Conservation (phyloP, 2,329 filamentous ascomycete species). For the Tolypocladium amazonense region DNA sequence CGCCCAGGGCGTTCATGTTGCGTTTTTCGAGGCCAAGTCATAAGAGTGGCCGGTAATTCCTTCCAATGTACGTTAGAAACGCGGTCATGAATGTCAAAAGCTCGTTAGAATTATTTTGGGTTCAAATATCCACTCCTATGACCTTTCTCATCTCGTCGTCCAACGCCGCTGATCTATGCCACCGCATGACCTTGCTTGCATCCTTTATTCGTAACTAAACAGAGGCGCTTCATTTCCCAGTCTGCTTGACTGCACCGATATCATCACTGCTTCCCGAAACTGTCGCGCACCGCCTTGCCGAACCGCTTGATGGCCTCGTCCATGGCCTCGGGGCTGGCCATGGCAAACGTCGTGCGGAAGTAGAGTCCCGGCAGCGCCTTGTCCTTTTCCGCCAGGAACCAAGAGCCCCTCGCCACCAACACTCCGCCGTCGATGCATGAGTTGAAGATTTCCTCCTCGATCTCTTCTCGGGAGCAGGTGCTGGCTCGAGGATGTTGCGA, state of each 20-base stretch:
- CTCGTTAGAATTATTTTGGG: neutral
- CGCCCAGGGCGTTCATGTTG: slow-evolving; percentile 45
- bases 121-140: neutral
- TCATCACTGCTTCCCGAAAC: slow-evolving; percentile 28
- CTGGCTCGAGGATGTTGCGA: slow-evolving; percentile 51
- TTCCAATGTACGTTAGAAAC: neutral
- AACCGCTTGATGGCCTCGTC: slow-evolving; percentile 63
- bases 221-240: neutral
- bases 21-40: slow-evolving; percentile 38
- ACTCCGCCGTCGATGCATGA: slow-evolving; percentile 66
- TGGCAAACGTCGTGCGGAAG: slow-evolving; percentile 84
- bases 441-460: slow-evolving; percentile 84
- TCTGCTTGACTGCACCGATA: too few relatives aligned
- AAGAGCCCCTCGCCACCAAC: slow-evolving; percentile 74
- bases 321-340: slow-evolving; percentile 63
- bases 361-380: slow-evolving; percentile 56
- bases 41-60: neutral
- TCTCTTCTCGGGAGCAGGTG: slow-evolving; percentile 43
- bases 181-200: neutral
- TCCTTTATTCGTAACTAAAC: neutral
- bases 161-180: neutral
- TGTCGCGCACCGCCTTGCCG: slow-evolving; percentile 58
- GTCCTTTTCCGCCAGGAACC: slow-evolving; percentile 73
- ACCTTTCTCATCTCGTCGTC: neutral
- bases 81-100: neutral